phyloP scores from a whole-genome alignment of 495 filamentous ascomycete genomes.

The Parathielavia hyrcaniae region DNA sequence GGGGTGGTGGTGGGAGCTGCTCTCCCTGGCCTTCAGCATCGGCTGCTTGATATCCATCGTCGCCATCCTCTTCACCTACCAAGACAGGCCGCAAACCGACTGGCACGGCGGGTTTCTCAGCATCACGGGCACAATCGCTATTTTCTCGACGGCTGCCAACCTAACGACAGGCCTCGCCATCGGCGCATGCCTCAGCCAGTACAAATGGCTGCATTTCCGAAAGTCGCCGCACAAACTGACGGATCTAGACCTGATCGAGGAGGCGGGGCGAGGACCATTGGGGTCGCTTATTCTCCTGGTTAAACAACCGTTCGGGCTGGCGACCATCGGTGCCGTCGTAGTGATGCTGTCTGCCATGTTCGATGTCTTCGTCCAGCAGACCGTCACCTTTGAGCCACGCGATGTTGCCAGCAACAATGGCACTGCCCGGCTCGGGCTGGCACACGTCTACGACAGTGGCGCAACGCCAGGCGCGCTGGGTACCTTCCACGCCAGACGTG shows the following conservation, averaged over 20 bases:
- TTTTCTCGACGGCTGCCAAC: conserved; percentile 40
- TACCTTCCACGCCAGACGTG: neutral
- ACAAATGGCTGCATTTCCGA: conserved; percentile 47
- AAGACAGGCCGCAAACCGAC: conserved; percentile 31
- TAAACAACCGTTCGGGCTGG: conserved; percentile 5
- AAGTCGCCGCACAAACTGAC: conserved; percentile 30
- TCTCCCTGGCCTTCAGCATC: conserved; percentile 9
- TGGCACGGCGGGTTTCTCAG: conserved; percentile 40
- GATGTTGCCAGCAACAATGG: conserved; percentile 6
- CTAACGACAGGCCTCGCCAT: conserved; percentile 34
- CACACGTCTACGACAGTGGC: conserved; percentile 1
- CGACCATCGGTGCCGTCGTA: conserved; percentile 16
- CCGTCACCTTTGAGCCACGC: conserved; percentile 6
- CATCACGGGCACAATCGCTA: conserved; percentile 43
- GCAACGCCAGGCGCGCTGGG: neutral
- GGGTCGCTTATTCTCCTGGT: conserved; percentile 20
- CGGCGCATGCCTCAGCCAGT: conserved; percentile 38
- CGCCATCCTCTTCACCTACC: conserved; percentile 33
- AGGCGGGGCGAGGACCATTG: conserved; percentile 31
- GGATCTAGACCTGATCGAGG: conserved; percentile 42
- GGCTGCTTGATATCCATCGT: conserved; percentile 27
- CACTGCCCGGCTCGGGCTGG: conserved; percentile 6
- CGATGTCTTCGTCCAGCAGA: conserved; percentile 24
- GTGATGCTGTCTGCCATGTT: conserved; percentile 19
- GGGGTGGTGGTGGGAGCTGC: conserved; percentile 27